Conservation (phyloP, 2,329 filamentous ascomycete species). For the Colletotrichum sp. region DNA sequence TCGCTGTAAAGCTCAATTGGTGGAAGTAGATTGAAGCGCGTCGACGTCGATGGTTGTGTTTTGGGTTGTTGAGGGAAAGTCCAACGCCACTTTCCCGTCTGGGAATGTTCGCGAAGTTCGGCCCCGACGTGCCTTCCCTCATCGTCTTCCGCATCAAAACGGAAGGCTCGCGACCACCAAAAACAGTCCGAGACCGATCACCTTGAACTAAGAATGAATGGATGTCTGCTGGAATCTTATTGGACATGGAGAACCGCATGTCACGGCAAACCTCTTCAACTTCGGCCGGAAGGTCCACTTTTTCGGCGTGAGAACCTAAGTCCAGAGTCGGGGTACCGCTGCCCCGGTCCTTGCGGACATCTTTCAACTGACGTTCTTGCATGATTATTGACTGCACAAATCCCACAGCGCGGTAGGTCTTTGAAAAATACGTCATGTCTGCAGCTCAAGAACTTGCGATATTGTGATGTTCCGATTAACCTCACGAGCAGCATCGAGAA, state of each 20-base stretch:
- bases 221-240: neutral
- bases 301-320: neutral
- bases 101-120: rapidly evolving
- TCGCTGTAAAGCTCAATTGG: neutral
- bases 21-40: neutral
- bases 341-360: no score
- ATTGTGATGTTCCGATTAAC: neutral
- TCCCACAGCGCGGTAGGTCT: no score
- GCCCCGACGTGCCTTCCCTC: neutral
- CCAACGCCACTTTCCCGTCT: neutral
- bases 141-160: neutral
- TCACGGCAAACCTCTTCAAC: neutral
- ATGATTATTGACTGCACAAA: no score
- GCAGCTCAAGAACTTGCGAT: neutral
- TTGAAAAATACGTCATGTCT: neutral
- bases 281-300: neutral
- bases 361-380: no score
- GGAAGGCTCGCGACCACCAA: neutral
- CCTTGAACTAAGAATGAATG: neutral
- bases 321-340: neutral
- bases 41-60: neutral
- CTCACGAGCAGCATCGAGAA: neutral
- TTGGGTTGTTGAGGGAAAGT: neutral
- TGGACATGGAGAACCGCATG: neutral
- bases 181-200: neutral